Percentiles rank a stretch among this genome's conserved stretches.
These are phyloP conservation scores for Blastobotrys indianensis DNA, from an alignment of 1,139 yeast genomes.

Conservation along the genomic window DNA sequence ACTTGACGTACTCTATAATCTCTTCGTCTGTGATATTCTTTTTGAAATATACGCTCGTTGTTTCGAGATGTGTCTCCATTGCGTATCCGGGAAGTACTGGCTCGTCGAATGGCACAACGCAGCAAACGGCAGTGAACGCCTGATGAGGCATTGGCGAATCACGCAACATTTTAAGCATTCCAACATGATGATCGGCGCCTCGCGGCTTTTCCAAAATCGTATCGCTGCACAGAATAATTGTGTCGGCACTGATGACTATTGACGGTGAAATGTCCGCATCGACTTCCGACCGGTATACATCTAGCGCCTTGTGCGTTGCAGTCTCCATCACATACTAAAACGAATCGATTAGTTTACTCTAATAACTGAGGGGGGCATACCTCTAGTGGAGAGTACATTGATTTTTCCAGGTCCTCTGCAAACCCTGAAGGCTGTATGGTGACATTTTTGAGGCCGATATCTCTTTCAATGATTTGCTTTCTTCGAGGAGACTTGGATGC, in stretches of 20 bases:
- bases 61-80: conserved; percentile 38
- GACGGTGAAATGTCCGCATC: conserved; percentile 36
- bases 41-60: conserved; percentile 47
- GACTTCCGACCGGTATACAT: conserved; percentile 46
- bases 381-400: conserved; percentile 41
- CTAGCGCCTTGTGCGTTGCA: conserved; percentile 55
- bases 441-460: conserved; percentile 53
- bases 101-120: conserved; percentile 41
- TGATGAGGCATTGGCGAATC: conserved; percentile 41
- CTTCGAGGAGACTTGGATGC: conserved; percentile 88
- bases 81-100: conserved; percentile 39
- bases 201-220: conserved; percentile 73
- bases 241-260: conserved; percentile 73
- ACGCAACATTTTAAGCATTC: conserved; percentile 39
- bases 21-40: conserved; percentile 45
- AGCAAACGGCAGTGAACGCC: conserved; percentile 65
- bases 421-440: conserved; percentile 53
- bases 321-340: conserved; percentile 61
- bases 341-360: background rate
- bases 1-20: conserved; percentile 53
- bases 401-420: conserved; percentile 67
- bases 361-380: too few relatives aligned
- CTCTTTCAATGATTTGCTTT: conserved; percentile 51
- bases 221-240: conserved; percentile 61
- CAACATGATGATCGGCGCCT: conserved; percentile 46